Percentiles rank a stretch among this genome's conserved stretches.
Evolutionary conservation across 495 filamentous ascomycete species (phyloP).

Genomic region (Tuber indicum): DNA sequence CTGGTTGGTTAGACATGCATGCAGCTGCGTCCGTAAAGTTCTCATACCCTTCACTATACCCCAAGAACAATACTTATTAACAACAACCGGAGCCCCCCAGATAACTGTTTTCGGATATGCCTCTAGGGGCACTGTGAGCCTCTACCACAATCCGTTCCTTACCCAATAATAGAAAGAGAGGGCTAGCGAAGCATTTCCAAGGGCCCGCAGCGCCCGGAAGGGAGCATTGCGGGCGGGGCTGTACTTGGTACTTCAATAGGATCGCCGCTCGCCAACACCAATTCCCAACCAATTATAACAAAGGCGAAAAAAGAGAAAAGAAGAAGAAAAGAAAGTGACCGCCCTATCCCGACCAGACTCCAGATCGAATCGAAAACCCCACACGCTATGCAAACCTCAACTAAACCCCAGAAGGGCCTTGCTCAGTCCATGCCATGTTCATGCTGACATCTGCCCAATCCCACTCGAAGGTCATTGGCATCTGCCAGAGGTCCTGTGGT

Average conservation of each 20-base stretch:
- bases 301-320: background rate
- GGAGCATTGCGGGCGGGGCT: background rate
- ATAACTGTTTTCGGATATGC: background rate
- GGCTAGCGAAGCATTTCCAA: background rate
- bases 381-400: background rate
- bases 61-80: background rate
- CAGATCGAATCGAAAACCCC: conserved; percentile 25
- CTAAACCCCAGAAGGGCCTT: conserved; percentile 21
- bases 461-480: conserved; percentile 96
- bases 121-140: background rate
- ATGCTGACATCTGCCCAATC: conserved; percentile 71
- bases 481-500: conserved; percentile 93
- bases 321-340: background rate
- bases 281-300: background rate
- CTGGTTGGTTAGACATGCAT: background rate
- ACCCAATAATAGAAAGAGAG: background rate
- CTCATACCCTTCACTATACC: background rate
- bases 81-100: background rate
- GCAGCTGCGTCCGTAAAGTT: background rate
- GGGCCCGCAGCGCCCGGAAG: background rate
- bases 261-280: background rate
- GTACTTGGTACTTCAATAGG: background rate
- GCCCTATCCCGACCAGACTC: conserved; percentile 47
- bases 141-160: background rate
- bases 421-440: conserved; percentile 32